Base-by-base conservation (phyloP, 2,329 filamentous ascomycete genomes). In the Seiridium unicorne region DNA sequence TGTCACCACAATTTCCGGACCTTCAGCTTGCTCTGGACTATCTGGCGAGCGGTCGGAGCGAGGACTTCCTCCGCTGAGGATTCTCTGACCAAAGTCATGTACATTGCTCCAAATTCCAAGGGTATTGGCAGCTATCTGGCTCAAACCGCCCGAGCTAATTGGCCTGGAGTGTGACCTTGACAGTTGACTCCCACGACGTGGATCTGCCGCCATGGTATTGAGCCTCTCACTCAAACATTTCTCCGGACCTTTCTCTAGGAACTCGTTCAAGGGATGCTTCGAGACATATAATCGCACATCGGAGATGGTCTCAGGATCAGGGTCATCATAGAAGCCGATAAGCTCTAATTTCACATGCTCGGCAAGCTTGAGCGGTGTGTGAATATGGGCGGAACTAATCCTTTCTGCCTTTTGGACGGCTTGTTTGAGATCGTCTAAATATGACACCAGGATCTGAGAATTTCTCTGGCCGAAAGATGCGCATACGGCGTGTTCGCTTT, bases 301-400 rank as follows among this genome's bases (percentile, higher is more conserved):
- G 1, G 73, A 73, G 1, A 72, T 70, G 11, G 66, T 62, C 36
- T 70, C 70, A 3, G 70, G 70, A 5, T 79, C 74, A 0, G 76
- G 71, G 51, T 87, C 84, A 51, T 86, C 83, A 59, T 87, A 88
- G 66, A 88, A 89, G 0, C 85, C 85, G 54, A 82, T 79, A 7
- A 84, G 67, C 63, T 88, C 85, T 3, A 88, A 77, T 55, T 80
- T 81, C 44, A 87, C 82, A 49, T 80, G 80, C 31, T 80, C 75
- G 49, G 82, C 79, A 1, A 87, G 76, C 42, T 76, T 73, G 31
- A 88, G 63, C 0, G 79, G 76, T 44, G 77, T 79, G 56, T 83
- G 81, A 0, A 70, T 68, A 42, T 73, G 62, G 60, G 69, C 64
- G 3, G 60, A 49, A 58, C 73, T 77, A 2, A 79, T 65, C 1